Evolutionary conservation across 2,329 filamentous ascomycete genomes (phyloP).

Genomic region (Fusarium anguioides): DNA sequence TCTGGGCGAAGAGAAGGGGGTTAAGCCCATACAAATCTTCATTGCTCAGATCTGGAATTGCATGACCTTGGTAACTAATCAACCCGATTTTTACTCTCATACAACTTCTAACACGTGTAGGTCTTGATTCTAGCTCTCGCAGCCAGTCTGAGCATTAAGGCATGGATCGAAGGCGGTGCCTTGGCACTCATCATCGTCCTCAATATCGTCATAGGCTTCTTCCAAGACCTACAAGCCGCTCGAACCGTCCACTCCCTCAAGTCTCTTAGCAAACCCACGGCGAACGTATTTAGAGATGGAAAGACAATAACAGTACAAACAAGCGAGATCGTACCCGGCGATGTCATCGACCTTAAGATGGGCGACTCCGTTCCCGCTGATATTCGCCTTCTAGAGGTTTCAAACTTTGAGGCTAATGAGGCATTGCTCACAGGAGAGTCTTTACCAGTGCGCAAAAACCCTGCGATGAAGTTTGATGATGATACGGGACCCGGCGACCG

Average conservation of each 20-base stretch:
- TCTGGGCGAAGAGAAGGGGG: slow-evolving; percentile 68
- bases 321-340: slow-evolving; percentile 56
- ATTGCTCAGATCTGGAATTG: slow-evolving; percentile 75
- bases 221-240: slow-evolving; percentile 58
- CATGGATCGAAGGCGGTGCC: slow-evolving; percentile 70
- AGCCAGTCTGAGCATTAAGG: slow-evolving; percentile 65
- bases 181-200: slow-evolving; percentile 67
- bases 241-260: slow-evolving; percentile 60
- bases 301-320: slow-evolving; percentile 27
- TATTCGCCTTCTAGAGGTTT: slow-evolving; percentile 52
- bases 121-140: slow-evolving; percentile 66
- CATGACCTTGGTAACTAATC: slow-evolving; percentile 68
- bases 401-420: slow-evolving; percentile 33
- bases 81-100: neutral
- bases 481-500: slow-evolving; percentile 64
- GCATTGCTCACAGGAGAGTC: slow-evolving; percentile 51
- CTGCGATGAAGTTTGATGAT: slow-evolving; percentile 53
- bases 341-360: slow-evolving; percentile 64
- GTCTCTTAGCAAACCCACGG: slow-evolving; percentile 49
- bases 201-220: slow-evolving; percentile 65
- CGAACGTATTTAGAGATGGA: slow-evolving; percentile 34
- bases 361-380: slow-evolving; percentile 72
- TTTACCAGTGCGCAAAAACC: slow-evolving; percentile 66
- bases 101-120: slow-evolving; percentile 33
- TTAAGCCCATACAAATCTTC: slow-evolving; percentile 71